These are phyloP conservation scores for Trichosporon faecale DNA, from an alignment of 1,284 basidiomycete genomes.

Conservation along the genomic window DNA sequence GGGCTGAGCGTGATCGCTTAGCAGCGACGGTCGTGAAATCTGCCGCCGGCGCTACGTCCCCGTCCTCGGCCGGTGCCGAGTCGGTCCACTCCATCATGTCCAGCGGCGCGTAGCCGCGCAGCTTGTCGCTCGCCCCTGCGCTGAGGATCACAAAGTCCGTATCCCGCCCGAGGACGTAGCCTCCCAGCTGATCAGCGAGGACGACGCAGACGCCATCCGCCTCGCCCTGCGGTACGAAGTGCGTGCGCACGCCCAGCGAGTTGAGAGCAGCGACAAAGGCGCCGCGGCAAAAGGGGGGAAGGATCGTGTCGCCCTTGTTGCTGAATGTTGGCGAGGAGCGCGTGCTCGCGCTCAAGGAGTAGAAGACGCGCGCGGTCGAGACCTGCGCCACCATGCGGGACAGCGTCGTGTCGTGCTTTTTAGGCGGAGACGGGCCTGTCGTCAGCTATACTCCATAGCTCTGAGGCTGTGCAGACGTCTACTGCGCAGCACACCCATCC, in stretches of 20 bases:
- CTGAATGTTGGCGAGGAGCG: constrained; percentile 70
- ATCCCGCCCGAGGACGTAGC: constrained; percentile 73
- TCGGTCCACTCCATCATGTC: constrained; percentile 71
- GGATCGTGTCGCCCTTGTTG: constrained; percentile 56
- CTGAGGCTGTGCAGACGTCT: too few species aligned
- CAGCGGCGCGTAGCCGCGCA: constrained; percentile 70
- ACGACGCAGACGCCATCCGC: constrained; percentile 82
- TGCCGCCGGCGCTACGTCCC: constrained; percentile 6
- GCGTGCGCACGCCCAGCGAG: constrained; percentile 50
- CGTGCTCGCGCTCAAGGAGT: constrained; percentile 70
- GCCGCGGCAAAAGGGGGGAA: constrained; percentile 67
- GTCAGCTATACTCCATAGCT: background rate
- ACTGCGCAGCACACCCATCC: background rate
- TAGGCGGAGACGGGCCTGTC: constrained; percentile 65
- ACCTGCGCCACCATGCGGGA: constrained; percentile 61
- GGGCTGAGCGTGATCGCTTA: background rate
- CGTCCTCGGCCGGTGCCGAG: constrained; percentile 31
- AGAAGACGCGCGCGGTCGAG: constrained; percentile 70
- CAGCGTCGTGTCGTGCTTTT: constrained; percentile 70
- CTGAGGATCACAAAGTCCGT: constrained; percentile 79
- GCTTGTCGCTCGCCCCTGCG: constrained; percentile 56
- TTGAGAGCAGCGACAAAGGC: constrained; percentile 64
- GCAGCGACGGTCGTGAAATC: constrained; percentile 23
- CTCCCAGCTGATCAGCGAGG: constrained; percentile 68
- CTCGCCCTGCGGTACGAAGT: constrained; percentile 71